phyloP scores from a whole-genome alignment of 1,284 basidiomycete species.

The Agaricales sp. region DNA sequence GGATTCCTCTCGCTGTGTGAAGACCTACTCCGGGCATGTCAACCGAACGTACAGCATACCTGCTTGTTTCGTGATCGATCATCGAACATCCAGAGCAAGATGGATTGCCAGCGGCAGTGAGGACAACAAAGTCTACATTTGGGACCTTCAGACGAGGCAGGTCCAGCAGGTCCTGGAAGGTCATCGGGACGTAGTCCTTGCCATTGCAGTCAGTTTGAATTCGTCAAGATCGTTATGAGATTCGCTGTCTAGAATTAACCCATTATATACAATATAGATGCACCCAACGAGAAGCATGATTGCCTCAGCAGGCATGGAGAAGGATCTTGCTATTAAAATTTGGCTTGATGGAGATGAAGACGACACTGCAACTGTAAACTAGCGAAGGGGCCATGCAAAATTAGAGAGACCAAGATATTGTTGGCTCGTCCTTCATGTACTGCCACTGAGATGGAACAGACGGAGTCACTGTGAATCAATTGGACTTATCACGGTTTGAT shows the following conservation, averaged over 20 bases:
- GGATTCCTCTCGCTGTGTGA: slow-evolving; percentile 84
- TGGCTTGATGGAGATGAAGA: slow-evolving; percentile 48
- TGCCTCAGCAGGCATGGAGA: slow-evolving; percentile 78
- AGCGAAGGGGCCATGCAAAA: background rate
- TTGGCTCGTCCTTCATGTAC: background rate
- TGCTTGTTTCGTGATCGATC: slow-evolving; percentile 48
- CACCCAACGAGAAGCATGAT: slow-evolving; percentile 67
- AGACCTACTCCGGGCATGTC: slow-evolving; percentile 80
- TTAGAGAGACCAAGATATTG: background rate
- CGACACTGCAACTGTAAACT: slow-evolving; percentile 1
- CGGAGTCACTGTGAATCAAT: too few relatives aligned
- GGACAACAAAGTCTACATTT: slow-evolving; percentile 80
- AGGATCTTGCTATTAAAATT: slow-evolving; percentile 70
- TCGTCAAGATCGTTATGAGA: slow-evolving; percentile 1
- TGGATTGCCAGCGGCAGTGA: slow-evolving; percentile 86
- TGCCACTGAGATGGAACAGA: too few relatives aligned
- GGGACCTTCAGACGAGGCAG: slow-evolving; percentile 83
- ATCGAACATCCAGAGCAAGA: slow-evolving; percentile 27
- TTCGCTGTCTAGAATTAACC: too few relatives aligned
- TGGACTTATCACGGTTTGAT: too few relatives aligned
- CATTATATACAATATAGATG: slow-evolving; percentile 30
- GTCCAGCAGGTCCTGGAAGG: slow-evolving; percentile 69
- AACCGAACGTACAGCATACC: slow-evolving; percentile 74
- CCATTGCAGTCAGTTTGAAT: slow-evolving; percentile 50
- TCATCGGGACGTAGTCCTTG: slow-evolving; percentile 70